Evolutionary conservation across 305 asterid species (phyloP).

Genomic region (Andrographis paniculata): DNA sequence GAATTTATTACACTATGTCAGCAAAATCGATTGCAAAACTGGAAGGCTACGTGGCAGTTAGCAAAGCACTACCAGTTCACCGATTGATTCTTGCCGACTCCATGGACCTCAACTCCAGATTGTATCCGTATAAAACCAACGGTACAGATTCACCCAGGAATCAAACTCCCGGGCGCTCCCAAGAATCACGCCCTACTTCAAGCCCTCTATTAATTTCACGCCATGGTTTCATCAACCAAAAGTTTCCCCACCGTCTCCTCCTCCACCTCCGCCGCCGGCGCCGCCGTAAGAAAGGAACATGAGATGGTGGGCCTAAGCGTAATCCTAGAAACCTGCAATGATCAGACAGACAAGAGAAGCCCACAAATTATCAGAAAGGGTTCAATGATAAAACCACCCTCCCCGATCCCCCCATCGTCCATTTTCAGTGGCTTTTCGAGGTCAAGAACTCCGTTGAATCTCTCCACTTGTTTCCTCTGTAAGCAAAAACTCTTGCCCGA

Average conservation of each 20-base stretch:
- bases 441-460: slow-evolving; percentile 18
- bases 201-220: not conserved
- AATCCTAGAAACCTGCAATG: not conserved
- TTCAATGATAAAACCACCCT: slow-evolving; percentile 24
- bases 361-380: slow-evolving; percentile 35
- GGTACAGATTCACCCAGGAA: too few relatives aligned
- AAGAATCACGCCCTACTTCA: too few relatives aligned
- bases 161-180: too few relatives aligned
- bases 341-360: not conserved
- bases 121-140: too few relatives aligned
- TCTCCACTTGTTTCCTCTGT: slow-evolving; percentile 52
- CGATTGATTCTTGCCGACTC: too few relatives aligned
- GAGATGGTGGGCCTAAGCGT: not conserved
- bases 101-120: too few relatives aligned
- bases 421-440: slow-evolving; percentile 12
- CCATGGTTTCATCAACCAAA: not conserved
- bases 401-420: slow-evolving; percentile 17
- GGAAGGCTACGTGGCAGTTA: too few relatives aligned
- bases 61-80: too few relatives aligned
- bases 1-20: too few relatives aligned
- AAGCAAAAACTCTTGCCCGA: slow-evolving; percentile 38
- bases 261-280: not conserved
- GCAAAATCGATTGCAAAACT: too few relatives aligned
- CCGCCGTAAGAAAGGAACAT: too few relatives aligned
- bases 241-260: not conserved